These are phyloP conservation scores for Melampsora larici-populina DNA, from an alignment of 1,284 basidiomycete species.

Conservation along the genomic window DNA sequence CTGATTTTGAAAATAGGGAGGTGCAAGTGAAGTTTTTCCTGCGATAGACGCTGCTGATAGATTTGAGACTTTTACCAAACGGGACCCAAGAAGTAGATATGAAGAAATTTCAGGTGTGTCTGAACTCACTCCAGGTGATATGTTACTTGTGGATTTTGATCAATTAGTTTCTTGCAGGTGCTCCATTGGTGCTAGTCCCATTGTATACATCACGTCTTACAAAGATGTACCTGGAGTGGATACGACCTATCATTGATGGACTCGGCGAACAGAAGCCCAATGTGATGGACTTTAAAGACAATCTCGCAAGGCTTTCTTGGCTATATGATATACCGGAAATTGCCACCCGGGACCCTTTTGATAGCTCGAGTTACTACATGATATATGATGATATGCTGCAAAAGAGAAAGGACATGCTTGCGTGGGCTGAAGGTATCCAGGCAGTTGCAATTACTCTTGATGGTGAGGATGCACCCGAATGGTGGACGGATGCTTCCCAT, in stretches of 20 bases:
- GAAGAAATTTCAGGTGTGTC: conserved; percentile 3
- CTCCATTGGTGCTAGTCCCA: conserved; percentile 2
- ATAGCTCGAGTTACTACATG: background rate
- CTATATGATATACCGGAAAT: conserved; percentile 3
- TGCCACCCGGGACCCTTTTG: background rate
- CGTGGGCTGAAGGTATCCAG: background rate
- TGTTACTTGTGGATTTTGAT: too few species aligned
- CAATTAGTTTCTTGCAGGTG: background rate
- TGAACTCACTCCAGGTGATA: too few species aligned
- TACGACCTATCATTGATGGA: background rate
- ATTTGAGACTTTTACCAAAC: background rate
- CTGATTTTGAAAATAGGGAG: background rate
- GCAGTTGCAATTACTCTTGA: background rate
- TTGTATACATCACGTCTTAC: conserved; percentile 1
- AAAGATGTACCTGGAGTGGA: background rate
- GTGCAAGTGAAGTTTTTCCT: background rate
- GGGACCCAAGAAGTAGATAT: conserved; percentile 6
- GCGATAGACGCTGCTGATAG: background rate
- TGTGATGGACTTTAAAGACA: background rate
- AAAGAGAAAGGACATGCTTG: conserved; percentile 1
- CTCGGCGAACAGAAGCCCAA: background rate
- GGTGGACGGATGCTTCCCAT: background rate
- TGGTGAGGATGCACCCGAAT: background rate
- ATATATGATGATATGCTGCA: background rate
- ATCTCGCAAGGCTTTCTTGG: background rate